Evolutionary conservation across 495 filamentous ascomycete species (phyloP).

Genomic region (Immersiella caudata): DNA sequence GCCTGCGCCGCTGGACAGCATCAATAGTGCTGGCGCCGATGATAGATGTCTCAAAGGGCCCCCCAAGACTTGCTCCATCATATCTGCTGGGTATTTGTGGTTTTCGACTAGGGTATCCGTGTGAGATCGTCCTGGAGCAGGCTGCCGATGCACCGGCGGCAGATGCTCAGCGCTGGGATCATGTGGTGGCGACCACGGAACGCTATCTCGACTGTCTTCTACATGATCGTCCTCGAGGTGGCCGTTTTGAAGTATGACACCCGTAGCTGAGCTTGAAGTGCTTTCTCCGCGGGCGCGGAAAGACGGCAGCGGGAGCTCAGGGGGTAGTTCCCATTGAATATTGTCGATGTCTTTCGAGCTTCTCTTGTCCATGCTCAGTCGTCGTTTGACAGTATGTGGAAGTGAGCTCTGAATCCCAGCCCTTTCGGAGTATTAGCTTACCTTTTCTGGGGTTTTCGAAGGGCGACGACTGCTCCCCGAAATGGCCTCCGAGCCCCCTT

Average conservation of each 20-base stretch:
- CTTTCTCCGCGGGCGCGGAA: neutral
- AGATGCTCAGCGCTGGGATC: neutral
- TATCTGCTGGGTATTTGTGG: slow-evolving; percentile 1
- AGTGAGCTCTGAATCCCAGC: neutral
- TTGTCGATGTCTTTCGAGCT: neutral
- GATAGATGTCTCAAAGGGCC: slow-evolving; percentile 14
- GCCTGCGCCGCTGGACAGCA: neutral
- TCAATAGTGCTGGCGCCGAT: slow-evolving; percentile 15
- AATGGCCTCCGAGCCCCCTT: neutral
- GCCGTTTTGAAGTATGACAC: neutral
- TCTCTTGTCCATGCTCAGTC: neutral
- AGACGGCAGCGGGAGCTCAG: neutral
- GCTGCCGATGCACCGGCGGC: neutral
- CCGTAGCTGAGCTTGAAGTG: slow-evolving; percentile 1
- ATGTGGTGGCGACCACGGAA: neutral
- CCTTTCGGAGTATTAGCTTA: too few species aligned
- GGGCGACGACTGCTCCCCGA: neutral
- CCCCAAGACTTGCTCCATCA: slow-evolving; percentile 12
- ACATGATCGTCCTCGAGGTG: neutral
- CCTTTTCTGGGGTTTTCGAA: neutral
- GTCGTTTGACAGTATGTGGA: neutral
- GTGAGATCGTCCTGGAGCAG: neutral
- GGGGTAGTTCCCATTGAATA: neutral
- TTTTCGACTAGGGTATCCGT: neutral
- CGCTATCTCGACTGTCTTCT: neutral